A percentile compares a stretch with the other conserved stretches of the same genome.
phyloP scores from a whole-genome alignment of 768 basidiomycete genomes.

The Rhizopogon vinicolor region DNA sequence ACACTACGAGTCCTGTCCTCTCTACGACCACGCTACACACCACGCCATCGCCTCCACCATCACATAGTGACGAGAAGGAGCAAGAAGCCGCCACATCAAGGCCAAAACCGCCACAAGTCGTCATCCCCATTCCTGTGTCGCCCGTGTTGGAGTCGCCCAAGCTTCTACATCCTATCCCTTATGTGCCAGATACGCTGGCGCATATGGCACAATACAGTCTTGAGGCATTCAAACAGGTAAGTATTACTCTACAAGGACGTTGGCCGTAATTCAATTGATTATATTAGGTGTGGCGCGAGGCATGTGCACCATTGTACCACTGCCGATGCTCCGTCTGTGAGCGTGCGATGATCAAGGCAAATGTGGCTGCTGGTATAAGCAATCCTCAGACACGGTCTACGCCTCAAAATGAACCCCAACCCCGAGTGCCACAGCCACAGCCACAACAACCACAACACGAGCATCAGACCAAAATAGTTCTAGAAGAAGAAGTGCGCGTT shows the following conservation, averaged over 20 bases:
- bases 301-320: constrained; percentile 64
- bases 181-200: constrained; percentile 52
- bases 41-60: constrained; percentile 72
- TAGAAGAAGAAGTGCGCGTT: constrained; percentile 22
- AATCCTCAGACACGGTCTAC: constrained; percentile 22
- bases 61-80: constrained; percentile 27
- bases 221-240: constrained; percentile 53
- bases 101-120: constrained; percentile 25
- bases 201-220: constrained; percentile 54
- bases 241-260: constrained; percentile 18
- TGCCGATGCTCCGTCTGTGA: constrained; percentile 74
- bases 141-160: constrained; percentile 60
- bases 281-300: constrained; percentile 67
- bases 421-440: constrained; percentile 11
- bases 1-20: constrained; percentile 66
- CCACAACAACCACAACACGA: constrained; percentile 12
- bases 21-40: constrained; percentile 73
- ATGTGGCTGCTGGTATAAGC: constrained; percentile 35
- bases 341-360: constrained; percentile 53
- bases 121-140: constrained; percentile 39
- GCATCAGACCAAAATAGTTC: constrained; percentile 16
- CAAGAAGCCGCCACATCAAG: constrained; percentile 24
- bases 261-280: neutral
- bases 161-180: constrained; percentile 62
- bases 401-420: constrained; percentile 6